A percentile compares a stretch with the other conserved stretches of the same genome.
phyloP scores from a whole-genome alignment of 345 rosid species.

The Eucalyptus cloeziana region DNA sequence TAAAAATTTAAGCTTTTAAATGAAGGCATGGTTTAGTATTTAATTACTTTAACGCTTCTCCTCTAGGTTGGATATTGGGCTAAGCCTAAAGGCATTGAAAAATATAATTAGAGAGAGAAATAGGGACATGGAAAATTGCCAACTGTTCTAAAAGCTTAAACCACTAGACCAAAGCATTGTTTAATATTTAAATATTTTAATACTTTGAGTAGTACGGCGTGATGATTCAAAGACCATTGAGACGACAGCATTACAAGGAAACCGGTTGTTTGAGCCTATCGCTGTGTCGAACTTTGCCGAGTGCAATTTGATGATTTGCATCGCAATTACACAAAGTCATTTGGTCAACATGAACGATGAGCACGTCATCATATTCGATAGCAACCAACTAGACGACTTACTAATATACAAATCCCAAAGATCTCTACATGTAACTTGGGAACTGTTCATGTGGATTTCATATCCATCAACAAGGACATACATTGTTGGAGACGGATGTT shows the following conservation, averaged over 20 bases:
- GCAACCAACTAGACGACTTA: neutral
- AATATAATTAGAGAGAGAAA: too few relatives aligned
- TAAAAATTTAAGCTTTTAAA: too few relatives aligned
- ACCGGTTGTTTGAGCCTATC: neutral
- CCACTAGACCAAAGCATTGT: too few relatives aligned
- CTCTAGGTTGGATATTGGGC: too few relatives aligned
- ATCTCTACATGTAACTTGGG: neutral
- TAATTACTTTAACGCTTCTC: too few relatives aligned
- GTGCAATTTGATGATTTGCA: neutral
- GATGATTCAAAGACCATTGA: neutral
- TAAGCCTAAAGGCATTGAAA: too few relatives aligned
- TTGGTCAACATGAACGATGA: neutral
- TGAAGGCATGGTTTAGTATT: too few relatives aligned
- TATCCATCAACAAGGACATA: neutral
- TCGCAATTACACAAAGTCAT: neutral
- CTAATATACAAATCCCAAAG: neutral
- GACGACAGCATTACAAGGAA: neutral
- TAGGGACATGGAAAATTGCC: too few relatives aligned
- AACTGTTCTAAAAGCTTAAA: too few relatives aligned
- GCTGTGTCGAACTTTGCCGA: neutral
- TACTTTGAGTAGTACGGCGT: neutral
- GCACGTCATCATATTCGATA: neutral
- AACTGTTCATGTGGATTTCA: neutral
- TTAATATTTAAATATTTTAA: too few relatives aligned
- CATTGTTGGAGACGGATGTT: neutral